Evolutionary conservation across 2,329 filamentous ascomycete species (phyloP), one percentile per base, ranked within the genome.

Genomic region (Diaporthe velutina): DNA sequence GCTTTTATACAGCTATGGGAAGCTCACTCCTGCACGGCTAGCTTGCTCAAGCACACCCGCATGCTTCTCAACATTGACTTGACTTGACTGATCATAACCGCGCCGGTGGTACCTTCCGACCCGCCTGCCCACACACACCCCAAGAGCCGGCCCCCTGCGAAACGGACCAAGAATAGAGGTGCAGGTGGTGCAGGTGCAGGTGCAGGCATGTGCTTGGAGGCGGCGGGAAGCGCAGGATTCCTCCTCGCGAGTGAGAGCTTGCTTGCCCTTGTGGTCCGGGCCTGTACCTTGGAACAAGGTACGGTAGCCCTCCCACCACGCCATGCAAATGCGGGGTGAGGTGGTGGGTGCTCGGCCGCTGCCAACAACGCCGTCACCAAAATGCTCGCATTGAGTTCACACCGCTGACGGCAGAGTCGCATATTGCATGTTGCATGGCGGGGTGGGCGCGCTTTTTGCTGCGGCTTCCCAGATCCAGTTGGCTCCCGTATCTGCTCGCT

Each of bases 361-460:
- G 64, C 64, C 33, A 68, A 38, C 60, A 64, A 64, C 60, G 45
- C 48, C 64, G 64, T 38, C 64, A 35, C 48, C 45, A 38, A 13
- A 19, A 19, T 22, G 7, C 30, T 38, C 45, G n/a, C n/a, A 40
- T 54, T 68, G 64, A 68, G 33, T 68, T 68, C 64, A 68, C 64
- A 68, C 64, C 64, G 64, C 64, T 54, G 64, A 54, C 64, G 64
- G 48, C 64, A 68, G 48, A 54, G 64, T 68, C 48, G 64, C 64
- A 67, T 67, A 45, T 67, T 52, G 64, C 64, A 54, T 54, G 64
- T 66, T 33, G 60, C 60, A 25, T 48, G 40, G 60, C 19, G 10
- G 42, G 60, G 61, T n/a, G 45, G 22, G 22, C n/a, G 40, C 60
- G n/a, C n/a, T n/a, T n/a, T 64, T 25, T 35, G 25, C 61, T 52